These are phyloP conservation scores for Verticillium longisporum DNA, from an alignment of 2,329 filamentous ascomycete species.

Conservation along the genomic window DNA sequence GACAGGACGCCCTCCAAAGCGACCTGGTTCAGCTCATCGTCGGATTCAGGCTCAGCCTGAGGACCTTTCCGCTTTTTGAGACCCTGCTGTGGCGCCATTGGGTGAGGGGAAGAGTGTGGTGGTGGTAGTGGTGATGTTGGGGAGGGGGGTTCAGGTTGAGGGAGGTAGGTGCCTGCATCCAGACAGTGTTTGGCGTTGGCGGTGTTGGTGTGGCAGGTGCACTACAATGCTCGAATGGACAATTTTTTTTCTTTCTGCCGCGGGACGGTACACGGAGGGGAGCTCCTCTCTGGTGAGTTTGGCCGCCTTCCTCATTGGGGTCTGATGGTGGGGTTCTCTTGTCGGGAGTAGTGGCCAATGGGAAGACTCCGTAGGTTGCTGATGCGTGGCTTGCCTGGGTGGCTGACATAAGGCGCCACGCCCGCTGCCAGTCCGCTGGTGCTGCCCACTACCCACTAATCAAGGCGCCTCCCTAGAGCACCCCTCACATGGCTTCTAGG, in stretches of 20 bases:
- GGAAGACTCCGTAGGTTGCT: not conserved
- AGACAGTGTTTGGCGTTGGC: not conserved
- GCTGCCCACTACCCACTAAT: too few relatives aligned
- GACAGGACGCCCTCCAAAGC: conserved; percentile 51
- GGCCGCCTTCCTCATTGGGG: not conserved
- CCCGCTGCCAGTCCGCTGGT: too few relatives aligned
- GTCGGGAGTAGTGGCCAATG: not conserved
- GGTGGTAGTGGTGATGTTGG: conserved; percentile 3
- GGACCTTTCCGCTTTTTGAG: conserved; percentile 61
- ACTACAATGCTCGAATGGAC: conserved; percentile 7
- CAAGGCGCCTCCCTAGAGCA: too few relatives aligned
- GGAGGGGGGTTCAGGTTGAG: conserved; percentile 2
- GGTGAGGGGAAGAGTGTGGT: not conserved
- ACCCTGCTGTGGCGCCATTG: conserved; percentile 32
- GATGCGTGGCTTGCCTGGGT: not conserved
- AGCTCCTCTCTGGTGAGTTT: not conserved
- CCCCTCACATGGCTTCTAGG: too few relatives aligned
- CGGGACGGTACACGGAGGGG: not conserved
- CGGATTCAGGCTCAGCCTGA: conserved; percentile 48
- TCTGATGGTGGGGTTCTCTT: not conserved
- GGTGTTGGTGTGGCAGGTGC: not conserved
- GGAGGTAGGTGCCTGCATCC: not conserved
- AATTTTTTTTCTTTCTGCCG: conserved; percentile 13
- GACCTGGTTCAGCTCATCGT: conserved; percentile 52
- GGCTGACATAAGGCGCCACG: not conserved